A percentile compares a stretch with the other conserved stretches of the same genome.
Evolutionary conservation across 345 rosid genomes (phyloP).

Genomic region (Syzygium grande): DNA sequence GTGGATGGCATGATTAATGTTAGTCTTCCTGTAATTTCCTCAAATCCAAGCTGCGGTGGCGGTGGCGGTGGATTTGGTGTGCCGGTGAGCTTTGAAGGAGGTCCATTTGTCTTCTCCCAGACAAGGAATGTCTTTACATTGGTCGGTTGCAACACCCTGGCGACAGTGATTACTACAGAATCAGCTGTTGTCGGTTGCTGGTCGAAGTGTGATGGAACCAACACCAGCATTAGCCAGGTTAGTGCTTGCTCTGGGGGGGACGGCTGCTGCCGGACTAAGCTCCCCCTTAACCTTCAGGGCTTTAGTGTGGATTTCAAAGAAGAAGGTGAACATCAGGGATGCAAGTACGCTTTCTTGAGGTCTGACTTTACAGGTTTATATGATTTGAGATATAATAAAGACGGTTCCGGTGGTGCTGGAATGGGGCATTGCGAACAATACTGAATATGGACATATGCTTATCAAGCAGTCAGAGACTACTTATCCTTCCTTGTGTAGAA

Average conservation of each 20-base stretch:
- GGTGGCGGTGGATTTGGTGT: no score
- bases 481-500: neutral
- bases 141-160: neutral
- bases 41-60: neutral
- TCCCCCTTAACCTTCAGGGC: neutral
- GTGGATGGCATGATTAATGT: neutral
- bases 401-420: neutral
- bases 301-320: neutral
- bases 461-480: accelerated
- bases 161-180: neutral
- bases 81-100: neutral
- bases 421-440: neutral
- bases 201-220: neutral
- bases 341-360: neutral
- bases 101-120: neutral
- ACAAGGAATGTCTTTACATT: neutral
- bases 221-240: neutral
- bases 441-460: neutral
- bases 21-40: neutral
- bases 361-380: neutral
- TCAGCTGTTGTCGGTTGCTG: neutral
- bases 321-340: neutral
- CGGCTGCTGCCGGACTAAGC: neutral
- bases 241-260: no score
- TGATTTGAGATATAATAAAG: neutral